A percentile compares a stretch with the other conserved stretches of the same genome.
These are phyloP conservation scores for Geotrichum candidum DNA, from an alignment of 1,139 yeast species.

Conservation along the genomic window DNA sequence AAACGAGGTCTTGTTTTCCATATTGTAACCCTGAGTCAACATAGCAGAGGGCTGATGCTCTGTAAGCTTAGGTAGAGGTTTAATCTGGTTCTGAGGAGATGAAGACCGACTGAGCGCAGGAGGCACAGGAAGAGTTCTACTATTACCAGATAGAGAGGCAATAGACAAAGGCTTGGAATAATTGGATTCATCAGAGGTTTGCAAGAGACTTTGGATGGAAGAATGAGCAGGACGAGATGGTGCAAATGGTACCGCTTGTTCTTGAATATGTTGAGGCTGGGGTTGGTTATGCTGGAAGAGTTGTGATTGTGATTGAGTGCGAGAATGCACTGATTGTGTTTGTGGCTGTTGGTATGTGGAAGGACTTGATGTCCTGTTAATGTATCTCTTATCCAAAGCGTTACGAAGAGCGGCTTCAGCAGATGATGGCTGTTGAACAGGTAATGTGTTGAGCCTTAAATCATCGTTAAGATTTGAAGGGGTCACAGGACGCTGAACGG, in stretches of 20 bases:
- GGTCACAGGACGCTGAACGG: conserved; percentile 10
- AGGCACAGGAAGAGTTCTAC: conserved; percentile 9
- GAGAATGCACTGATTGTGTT: neutral
- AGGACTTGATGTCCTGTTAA: neutral
- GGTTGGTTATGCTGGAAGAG: neutral
- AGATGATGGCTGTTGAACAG: conserved; percentile 12
- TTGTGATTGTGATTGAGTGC: neutral
- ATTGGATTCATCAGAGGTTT: conserved; percentile 12
- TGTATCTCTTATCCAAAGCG: conserved; percentile 16
- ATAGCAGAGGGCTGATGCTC: neutral
- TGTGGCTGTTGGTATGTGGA: neutral
- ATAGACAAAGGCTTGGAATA: conserved; percentile 9
- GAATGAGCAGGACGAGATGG: conserved; percentile 5
- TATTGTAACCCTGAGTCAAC: neutral
- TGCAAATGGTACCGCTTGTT: conserved; percentile 7
- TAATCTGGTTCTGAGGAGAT: conserved; percentile 5
- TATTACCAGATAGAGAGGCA: conserved; percentile 10
- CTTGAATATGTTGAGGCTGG: conserved; percentile 7
- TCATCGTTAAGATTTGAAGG: conserved; percentile 6
- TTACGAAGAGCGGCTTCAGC: conserved; percentile 17
- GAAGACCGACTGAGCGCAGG: conserved; percentile 6
- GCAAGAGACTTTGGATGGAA: conserved; percentile 16
- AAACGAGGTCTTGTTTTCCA: neutral
- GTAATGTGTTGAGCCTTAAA: neutral
- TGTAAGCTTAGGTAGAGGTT: conserved; percentile 3